Conservation (phyloP, 148 eudicot species). For the Amaranthus cruentus region DNA sequence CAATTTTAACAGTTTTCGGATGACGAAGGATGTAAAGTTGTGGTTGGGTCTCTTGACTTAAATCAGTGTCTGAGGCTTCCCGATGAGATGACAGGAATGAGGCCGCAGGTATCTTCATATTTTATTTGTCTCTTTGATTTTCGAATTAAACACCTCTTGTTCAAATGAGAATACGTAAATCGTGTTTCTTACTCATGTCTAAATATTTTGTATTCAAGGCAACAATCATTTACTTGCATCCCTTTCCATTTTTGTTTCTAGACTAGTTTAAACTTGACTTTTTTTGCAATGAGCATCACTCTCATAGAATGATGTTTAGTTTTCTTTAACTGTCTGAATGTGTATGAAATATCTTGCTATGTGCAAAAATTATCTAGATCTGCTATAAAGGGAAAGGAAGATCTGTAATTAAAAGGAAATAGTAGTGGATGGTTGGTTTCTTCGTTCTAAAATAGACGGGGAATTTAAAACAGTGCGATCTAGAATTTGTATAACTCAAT, state of each 20-base stretch:
- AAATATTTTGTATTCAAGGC: background rate
- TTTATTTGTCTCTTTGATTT: background rate
- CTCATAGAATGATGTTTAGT: too few species aligned
- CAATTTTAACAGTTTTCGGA: slow-evolving; percentile 43
- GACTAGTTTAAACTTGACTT: background rate
- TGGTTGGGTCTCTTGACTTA: slow-evolving; percentile 81
- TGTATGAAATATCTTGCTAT: too few species aligned
- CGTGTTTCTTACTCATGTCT: background rate
- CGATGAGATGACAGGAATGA: slow-evolving; percentile 73
- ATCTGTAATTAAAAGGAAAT: too few species aligned
- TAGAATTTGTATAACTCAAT: too few species aligned
- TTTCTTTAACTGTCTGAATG: too few species aligned
- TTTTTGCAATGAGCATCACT: too few species aligned
- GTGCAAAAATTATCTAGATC: too few species aligned
- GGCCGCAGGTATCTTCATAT: slow-evolving; percentile 55
- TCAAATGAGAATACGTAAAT: background rate
- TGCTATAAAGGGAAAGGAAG: too few species aligned
- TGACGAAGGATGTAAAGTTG: slow-evolving; percentile 58
- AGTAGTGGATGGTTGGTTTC: too few species aligned
- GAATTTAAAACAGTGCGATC: too few species aligned
- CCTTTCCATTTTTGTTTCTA: background rate
- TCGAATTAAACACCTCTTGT: background rate
- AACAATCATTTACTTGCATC: background rate
- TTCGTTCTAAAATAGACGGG: too few species aligned
- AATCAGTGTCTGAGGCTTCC: slow-evolving; percentile 85